Base-by-base conservation (phyloP, 345 rosid genomes). In the Eucalyptus sp. region DNA sequence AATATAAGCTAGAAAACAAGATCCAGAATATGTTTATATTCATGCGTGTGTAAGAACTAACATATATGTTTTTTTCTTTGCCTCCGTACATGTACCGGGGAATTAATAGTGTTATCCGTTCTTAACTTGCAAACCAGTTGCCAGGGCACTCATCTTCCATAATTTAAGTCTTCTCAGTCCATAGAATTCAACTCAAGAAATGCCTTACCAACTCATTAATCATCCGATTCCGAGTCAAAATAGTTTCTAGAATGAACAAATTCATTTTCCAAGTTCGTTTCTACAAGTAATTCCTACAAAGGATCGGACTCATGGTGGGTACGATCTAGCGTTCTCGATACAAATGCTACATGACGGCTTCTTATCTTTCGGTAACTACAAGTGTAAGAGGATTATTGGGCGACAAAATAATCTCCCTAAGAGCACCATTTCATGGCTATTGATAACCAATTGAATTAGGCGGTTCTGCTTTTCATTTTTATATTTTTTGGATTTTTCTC, bases 231-330 rank as follows among this genome's bases (percentile, higher is more conserved):
- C 1, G 1, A 20, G 46, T 71, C 81, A 71, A 71, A 37, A 37
- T 37, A 3, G 81, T 37, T 20, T 76, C 15, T 76, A 20, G 48
- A 13, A 41, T 18, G 10, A 18, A 33, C 7, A 71, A 71, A 71
- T 9, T 71, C 8, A 18, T 71, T 17, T 68, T 37, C 44, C 1
- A 71, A 37, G 8, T 37, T 37, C 2, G 2, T 31, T 31, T 15
- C 1, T 2, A 2, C 46, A 3, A 37, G 2, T 37, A 71, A 15
- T 71, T 37, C 27, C 2, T 10, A 20, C 27, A 41, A 20, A 76
- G 2, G 13, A 76, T 11, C 1, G 1, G 84, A 37, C 15, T 11
- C 2, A 22, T 41, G 15, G 6, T 37, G 3, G 0, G 4, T 2
- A 20, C 48, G 0, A 20, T 76, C 29, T 76, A 11, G 3, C 5